A percentile compares a stretch with the other conserved stretches of the same genome.
Conservation (phyloP, 116 monocot genomes). For the Trichopus zeylanicus region DNA sequence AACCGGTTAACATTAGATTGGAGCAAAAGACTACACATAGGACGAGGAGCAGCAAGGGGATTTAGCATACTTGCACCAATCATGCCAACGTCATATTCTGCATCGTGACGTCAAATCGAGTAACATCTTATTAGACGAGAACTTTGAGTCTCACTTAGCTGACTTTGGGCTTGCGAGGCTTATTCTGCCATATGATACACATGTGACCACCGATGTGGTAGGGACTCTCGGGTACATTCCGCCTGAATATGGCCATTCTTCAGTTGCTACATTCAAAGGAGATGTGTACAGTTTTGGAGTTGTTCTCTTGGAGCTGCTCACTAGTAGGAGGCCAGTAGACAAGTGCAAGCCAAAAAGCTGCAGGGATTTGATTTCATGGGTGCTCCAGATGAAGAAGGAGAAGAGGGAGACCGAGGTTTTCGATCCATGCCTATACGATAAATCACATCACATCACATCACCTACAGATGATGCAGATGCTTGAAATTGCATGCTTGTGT, state of each 20-base stretch:
- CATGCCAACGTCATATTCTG: conserved; percentile 54
- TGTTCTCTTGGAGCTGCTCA: conserved; percentile 64
- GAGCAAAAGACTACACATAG: conserved; percentile 47
- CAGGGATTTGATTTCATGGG: conserved; percentile 58
- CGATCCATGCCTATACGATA: conserved; percentile 36
- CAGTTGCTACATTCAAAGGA: conserved; percentile 66
- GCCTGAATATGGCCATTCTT: conserved; percentile 53
- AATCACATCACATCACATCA: conserved; percentile 16
- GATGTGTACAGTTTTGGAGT: conserved; percentile 71
- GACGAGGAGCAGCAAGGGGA: conserved; percentile 50
- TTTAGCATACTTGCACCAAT: conserved; percentile 55
- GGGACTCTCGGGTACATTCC: conserved; percentile 71
- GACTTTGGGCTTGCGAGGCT: conserved; percentile 72
- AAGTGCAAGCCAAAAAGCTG: conserved; percentile 37
- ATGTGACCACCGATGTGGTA: conserved; percentile 65
- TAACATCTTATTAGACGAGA: conserved; percentile 54
- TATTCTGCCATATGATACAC: conserved; percentile 43
- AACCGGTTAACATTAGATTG: conserved; percentile 31
- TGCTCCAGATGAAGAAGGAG: conserved; percentile 49
- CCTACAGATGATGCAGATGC: conserved; percentile 36
- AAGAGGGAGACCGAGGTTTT: conserved; percentile 35
- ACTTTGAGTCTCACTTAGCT: conserved; percentile 53
- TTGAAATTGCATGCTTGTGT: conserved; percentile 52
- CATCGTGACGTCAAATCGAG: conserved; percentile 70
- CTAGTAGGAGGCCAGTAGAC: conserved; percentile 52